Evolutionary conservation across 441 rosid species (phyloP), one percentile per base, ranked within the genome.

Genomic region (Euphorbia celastroides): DNA sequence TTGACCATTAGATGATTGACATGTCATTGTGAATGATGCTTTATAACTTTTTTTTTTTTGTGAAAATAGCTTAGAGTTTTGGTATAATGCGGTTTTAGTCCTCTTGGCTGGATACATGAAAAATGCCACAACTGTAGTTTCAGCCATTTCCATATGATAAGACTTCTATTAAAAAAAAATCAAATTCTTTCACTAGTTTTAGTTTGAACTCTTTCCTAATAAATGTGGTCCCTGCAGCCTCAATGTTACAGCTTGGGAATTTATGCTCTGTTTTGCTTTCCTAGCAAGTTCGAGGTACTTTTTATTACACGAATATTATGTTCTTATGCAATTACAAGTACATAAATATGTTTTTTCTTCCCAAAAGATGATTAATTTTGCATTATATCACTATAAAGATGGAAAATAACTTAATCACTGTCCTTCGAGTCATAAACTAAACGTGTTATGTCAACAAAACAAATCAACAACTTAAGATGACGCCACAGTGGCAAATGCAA

Each of bases 81-180:
- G 93, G 90, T 85, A 85, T 75, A 65, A 63, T 60, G 71, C 87
- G 10, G 38, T 85, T n/a, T 75, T 87, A 10, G 78, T 85, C 16
- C 56, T 85, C 19, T 34, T 83, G 23, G 90, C 90, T 0, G 87
- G 88, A 27, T 85, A 87, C 57, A 69, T 81, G 86, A 62, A 71
- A 60, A 68, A 87, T 57, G 90, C 93, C 2, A 56, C 79, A 8
- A 30, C 78, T 48, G 62, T 79, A 25, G 75, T 85, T 28, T 79
- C 81, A 41, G 84, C 93, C 7, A 77, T 85, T 69, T 85, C 93
- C 9, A 81, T 87, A 59, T 85, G 93, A 90, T 85, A 79, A 79
- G 69, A 19, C 26, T 51, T 4, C 26, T 20, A 51, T 51, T 7
- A 51, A n/a, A n/a, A n/a, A n/a, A n/a, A n/a, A 51, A 50, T 17